A percentile compares a stretch with the other conserved stretches of the same genome.
phyloP scores from a whole-genome alignment of 2,329 filamentous ascomycete genomes.

The Colletotrichum sp. region DNA sequence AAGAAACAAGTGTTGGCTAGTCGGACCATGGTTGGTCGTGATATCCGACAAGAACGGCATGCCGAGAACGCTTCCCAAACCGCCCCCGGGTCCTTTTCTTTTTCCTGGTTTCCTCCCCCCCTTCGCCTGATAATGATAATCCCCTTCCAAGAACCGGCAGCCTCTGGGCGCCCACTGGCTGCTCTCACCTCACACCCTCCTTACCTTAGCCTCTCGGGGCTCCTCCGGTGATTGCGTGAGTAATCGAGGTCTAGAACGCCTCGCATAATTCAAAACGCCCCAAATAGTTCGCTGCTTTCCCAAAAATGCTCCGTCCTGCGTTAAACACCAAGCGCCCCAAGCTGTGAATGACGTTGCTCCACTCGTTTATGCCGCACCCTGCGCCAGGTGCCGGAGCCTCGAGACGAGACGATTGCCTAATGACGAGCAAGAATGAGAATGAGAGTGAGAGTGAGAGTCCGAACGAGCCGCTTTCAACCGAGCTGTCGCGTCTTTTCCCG shows the following conservation, averaged over 20 bases:
- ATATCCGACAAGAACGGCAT: background rate
- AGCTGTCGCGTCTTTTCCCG: background rate
- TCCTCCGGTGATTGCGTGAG: background rate
- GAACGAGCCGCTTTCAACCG: background rate
- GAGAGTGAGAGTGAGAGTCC: background rate
- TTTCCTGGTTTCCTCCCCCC: background rate
- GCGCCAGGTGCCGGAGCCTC: background rate
- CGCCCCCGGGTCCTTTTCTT: background rate
- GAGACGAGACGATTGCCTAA: background rate
- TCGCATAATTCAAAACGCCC: constrained; percentile 13
- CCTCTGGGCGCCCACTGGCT: background rate
- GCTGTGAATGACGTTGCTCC: background rate
- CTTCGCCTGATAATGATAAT: background rate
- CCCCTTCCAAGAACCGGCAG: background rate
- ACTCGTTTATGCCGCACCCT: background rate
- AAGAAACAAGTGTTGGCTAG: background rate
- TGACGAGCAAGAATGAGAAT: background rate
- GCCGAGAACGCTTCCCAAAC: background rate
- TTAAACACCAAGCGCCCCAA: background rate
- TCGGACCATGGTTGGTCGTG: background rate
- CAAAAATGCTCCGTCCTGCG: background rate
- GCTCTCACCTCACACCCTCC: background rate
- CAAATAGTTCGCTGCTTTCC: background rate
- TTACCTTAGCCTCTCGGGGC: background rate
- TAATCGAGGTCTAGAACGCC: background rate